Base-by-base conservation (phyloP, 116 monocot genomes). In the Iris pallida region DNA sequence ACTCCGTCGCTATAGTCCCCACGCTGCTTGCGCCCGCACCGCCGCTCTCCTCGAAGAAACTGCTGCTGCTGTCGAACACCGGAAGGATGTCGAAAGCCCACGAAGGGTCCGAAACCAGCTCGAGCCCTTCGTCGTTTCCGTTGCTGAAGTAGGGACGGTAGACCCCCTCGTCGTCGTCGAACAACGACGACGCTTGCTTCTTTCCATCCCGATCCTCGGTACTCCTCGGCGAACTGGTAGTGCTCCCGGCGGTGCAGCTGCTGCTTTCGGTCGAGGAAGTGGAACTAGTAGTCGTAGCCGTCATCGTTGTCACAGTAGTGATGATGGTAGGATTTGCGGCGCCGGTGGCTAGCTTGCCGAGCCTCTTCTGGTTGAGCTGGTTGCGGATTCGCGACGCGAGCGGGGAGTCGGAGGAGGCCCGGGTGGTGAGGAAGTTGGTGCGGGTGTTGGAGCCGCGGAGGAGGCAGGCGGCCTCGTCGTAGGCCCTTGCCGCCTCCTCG, bases 391-490 rank as follows among this genome's bases (percentile, higher is more conserved):
- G 61, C 11, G 75, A 73, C 41, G 85, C 70, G 10, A 82, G 69
- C 4, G 82, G 82, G 41, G 85, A 88, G 20, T 79, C 53, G 8
- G 66, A 20, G 19, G 70, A 71, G 43, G 65, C 9, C 43, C 45
- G 65, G n/a, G 73, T 63, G n/a, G 73, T 30, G 45, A 54, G 41
- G 66, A 89, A 89, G 64, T 89, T 89, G 5, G 89, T 89, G 52
- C 89, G 81, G 12, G 89, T 72, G 65, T 89, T 82, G 54, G 81
- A n/a, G 16, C 89, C 89, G 2, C 89, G 85, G 53, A 89, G 82
- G 42, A 86, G 83, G 64, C 86, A 80, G n/a, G 89, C 89, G 19
- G 89, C 89, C 66, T 83, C 89, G 47, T 90, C 89, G 72, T 90
- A 90, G 46, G 89, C 89, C 5, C 65, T 45, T 0, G 89, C 89